These are phyloP conservation scores for Chalciporus piperatoides DNA, from an alignment of 1,284 basidiomycete genomes.

Conservation along the genomic window DNA sequence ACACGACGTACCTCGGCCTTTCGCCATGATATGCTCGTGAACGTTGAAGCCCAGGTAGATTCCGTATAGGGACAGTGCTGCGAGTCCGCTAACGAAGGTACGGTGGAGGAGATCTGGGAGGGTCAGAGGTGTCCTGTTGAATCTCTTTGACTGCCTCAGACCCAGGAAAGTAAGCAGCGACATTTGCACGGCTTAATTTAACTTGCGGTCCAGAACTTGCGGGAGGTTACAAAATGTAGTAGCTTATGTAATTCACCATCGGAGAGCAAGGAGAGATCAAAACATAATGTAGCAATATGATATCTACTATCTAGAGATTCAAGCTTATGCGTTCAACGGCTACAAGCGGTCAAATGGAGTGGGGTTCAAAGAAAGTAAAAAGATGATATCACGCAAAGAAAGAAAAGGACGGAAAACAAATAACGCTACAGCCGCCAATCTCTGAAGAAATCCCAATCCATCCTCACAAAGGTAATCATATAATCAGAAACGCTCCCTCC, in stretches of 20 bases:
- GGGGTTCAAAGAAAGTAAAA: not conserved
- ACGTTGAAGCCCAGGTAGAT: constrained; percentile 34
- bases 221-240: too few relatives aligned
- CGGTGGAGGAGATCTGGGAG: constrained; percentile 31
- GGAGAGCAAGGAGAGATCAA: too few relatives aligned
- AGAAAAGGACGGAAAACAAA: not conserved
- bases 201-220: not conserved
- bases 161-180: constrained; percentile 29
- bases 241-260: too few relatives aligned
- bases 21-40: constrained; percentile 30
- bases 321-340: not conserved
- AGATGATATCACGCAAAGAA: constrained; percentile 6
- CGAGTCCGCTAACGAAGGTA: constrained; percentile 30
- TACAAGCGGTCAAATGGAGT: not conserved
- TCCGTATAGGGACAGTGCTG: constrained; percentile 28
- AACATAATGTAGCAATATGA: constrained; percentile 20
- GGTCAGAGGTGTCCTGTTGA: constrained; percentile 22
- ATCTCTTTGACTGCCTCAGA: constrained; percentile 19
- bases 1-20: constrained; percentile 29
- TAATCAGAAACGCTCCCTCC: constrained; percentile 79
- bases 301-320: constrained; percentile 5
- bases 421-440: constrained; percentile 57
- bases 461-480: constrained; percentile 76
- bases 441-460: constrained; percentile 75
- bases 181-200: constrained; percentile 16